These are phyloP conservation scores for Zizania latifolia DNA, from an alignment of 176 grass and related monocot genomes.

Conservation along the genomic window DNA sequence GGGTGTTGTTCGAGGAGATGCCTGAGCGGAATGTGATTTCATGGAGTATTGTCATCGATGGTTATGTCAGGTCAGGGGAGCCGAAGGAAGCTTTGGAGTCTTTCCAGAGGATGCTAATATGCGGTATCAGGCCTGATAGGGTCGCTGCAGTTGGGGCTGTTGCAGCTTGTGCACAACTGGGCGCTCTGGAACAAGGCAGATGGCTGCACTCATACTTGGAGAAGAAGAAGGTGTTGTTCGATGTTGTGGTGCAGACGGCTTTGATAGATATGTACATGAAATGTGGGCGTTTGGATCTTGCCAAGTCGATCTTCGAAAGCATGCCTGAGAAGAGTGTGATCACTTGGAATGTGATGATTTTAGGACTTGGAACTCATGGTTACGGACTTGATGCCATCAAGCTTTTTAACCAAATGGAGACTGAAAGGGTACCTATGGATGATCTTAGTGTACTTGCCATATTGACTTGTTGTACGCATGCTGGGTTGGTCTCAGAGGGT, in stretches of 20 bases:
- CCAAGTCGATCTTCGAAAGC: constrained; percentile 43
- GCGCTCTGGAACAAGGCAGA: constrained; percentile 63
- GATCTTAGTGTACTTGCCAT: constrained; percentile 54
- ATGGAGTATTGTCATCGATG: constrained; percentile 58
- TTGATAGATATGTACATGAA: constrained; percentile 74
- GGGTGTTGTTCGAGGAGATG: constrained; percentile 48
- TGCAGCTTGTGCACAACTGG: constrained; percentile 55
- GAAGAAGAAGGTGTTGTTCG: constrained; percentile 50
- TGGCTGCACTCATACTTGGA: constrained; percentile 70
- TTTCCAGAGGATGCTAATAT: constrained; percentile 47
- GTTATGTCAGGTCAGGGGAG: constrained; percentile 41
- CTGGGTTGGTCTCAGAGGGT: constrained; percentile 53
- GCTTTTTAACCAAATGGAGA: constrained; percentile 54
- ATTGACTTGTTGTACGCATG: constrained; percentile 51
- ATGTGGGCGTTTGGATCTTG: constrained; percentile 48
- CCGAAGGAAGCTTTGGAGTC: constrained; percentile 41
- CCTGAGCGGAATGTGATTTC: constrained; percentile 55
- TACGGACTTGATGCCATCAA: constrained; percentile 33
- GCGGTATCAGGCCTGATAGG: constrained; percentile 43
- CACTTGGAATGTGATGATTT: constrained; percentile 73
- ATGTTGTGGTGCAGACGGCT: constrained; percentile 59
- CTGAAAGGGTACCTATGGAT: constrained; percentile 43
- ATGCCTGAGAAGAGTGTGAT: constrained; percentile 46
- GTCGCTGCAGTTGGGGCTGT: constrained; percentile 49
- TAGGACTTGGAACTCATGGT: constrained; percentile 54